A percentile compares a stretch with the other conserved stretches of the same genome.
Evolutionary conservation across 176 grass and related monocot genomes (phyloP).

Genomic region (Oryza glaberrima): DNA sequence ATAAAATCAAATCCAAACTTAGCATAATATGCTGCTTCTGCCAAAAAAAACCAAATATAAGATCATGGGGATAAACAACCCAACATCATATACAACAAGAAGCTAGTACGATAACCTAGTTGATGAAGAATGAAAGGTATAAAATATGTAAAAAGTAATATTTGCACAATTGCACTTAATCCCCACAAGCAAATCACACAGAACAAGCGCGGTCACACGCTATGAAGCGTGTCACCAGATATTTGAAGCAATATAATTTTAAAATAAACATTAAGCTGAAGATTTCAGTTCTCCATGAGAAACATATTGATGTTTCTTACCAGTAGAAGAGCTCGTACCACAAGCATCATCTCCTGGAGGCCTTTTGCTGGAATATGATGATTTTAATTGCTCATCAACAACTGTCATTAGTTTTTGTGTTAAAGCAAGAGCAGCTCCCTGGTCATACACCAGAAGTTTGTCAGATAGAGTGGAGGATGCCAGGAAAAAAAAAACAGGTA

Average conservation of each 20-base stretch:
- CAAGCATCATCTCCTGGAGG: constrained; percentile 19
- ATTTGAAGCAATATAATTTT: constrained; percentile 18
- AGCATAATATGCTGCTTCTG: constrained; percentile 59
- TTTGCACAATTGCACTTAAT: not conserved
- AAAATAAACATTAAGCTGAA: not conserved
- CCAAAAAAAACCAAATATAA: constrained; percentile 23
- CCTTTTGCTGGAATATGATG: constrained; percentile 43
- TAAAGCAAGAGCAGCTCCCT: constrained; percentile 86
- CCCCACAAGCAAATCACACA: not conserved
- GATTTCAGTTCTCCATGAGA: constrained; percentile 11
- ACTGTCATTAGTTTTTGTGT: constrained; percentile 68
- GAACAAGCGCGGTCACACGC: constrained; percentile 1
- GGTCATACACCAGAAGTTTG: constrained; percentile 21
- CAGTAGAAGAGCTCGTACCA: constrained; percentile 18
- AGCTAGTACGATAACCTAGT: not conserved
- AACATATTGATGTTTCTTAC: constrained; percentile 41
- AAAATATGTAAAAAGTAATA: not conserved
- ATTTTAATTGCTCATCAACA: constrained; percentile 52
- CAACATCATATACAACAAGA: constrained; percentile 1
- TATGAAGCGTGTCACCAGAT: not conserved
- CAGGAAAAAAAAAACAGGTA: constrained; percentile 30
- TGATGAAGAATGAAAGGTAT: constrained; percentile 14
- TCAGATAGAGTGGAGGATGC: constrained; percentile 19
- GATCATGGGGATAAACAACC: not conserved
- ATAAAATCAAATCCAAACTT: constrained; percentile 71